These are phyloP conservation scores for Tremella yokohamensis DNA, from an alignment of 768 basidiomycete species.

Conservation along the genomic window DNA sequence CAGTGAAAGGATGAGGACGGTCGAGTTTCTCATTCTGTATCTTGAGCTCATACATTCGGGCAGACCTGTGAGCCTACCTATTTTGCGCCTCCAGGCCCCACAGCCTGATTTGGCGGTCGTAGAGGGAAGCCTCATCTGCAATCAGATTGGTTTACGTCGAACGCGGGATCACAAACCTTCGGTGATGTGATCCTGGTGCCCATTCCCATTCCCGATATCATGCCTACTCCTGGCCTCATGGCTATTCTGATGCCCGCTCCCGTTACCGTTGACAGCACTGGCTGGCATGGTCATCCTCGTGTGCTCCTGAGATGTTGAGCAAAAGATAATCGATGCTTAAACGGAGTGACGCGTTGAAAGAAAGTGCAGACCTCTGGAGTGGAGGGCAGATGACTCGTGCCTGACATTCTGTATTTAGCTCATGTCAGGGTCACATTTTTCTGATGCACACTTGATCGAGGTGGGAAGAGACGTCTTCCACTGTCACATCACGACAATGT, in stretches of 20 bases:
- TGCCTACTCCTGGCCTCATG: too few relatives aligned
- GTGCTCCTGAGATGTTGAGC: not conserved
- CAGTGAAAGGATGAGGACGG: slow-evolving; percentile 75
- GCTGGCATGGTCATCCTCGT: not conserved
- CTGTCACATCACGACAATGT: slow-evolving; percentile 6
- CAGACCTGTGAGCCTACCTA: slow-evolving; percentile 56
- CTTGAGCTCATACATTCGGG: not conserved
- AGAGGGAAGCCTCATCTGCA: slow-evolving; percentile 65
- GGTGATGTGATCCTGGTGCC: slow-evolving; percentile 11
- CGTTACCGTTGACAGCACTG: too few relatives aligned
- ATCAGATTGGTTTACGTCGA: slow-evolving; percentile 7
- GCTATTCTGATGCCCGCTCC: too few relatives aligned
- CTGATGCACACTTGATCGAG: too few relatives aligned
- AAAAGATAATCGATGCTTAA: too few relatives aligned
- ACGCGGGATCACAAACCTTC: slow-evolving; percentile 8
- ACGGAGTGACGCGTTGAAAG: not conserved
- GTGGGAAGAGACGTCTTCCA: not conserved
- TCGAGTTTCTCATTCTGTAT: slow-evolving; percentile 84
- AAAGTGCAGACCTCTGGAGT: not conserved
- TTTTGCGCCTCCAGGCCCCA: slow-evolving; percentile 99
- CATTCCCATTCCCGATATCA: too few relatives aligned
- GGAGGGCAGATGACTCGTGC: not conserved
- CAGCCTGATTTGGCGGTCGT: slow-evolving; percentile 93
- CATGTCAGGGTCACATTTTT: slow-evolving; percentile 3
- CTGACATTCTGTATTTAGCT: not conserved